A percentile compares a stretch with the other conserved stretches of the same genome.
These are phyloP conservation scores for Pythium brachiatum DNA, from an alignment of 352 stramenopile genomes.

Conservation along the genomic window DNA sequence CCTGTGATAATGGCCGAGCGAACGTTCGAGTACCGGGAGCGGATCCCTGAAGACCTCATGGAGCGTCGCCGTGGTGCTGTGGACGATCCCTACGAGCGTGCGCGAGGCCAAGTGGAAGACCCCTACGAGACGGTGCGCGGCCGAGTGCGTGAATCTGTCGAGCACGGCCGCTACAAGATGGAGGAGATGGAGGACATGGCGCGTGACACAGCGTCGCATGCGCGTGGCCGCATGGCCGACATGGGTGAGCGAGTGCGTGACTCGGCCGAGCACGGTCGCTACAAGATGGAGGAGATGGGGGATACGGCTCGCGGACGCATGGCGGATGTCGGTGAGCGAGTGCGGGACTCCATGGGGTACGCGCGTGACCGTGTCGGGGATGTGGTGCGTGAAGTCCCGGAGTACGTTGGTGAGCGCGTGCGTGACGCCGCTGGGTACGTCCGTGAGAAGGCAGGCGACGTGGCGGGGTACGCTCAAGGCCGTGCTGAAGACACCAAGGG, in stretches of 20 bases:
- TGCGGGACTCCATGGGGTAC: slow-evolving; percentile 23
- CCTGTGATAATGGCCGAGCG: slow-evolving; percentile 11
- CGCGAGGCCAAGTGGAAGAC: slow-evolving; percentile 23
- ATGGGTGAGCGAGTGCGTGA: not conserved
- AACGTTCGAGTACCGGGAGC: slow-evolving; percentile 24
- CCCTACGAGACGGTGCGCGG: slow-evolving; percentile 17
- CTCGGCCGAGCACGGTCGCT: not conserved
- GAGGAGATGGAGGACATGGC: slow-evolving; percentile 6
- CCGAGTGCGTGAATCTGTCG: slow-evolving; percentile 31
- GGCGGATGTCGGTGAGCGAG: slow-evolving; percentile 24
- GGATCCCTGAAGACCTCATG: slow-evolving; percentile 20
- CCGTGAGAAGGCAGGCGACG: slow-evolving; percentile 19
- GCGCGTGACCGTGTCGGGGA: slow-evolving; percentile 27
- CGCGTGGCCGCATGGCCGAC: not conserved
- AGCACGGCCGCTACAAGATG: slow-evolving; percentile 39
- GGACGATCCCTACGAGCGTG: slow-evolving; percentile 22
- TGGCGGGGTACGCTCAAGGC: slow-evolving; percentile 13
- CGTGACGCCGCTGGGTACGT: slow-evolving; percentile 24
- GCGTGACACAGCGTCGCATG: not conserved
- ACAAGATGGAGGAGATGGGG: slow-evolving; percentile 34
- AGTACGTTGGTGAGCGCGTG: slow-evolving; percentile 31
- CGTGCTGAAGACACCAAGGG: not conserved
- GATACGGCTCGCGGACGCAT: slow-evolving; percentile 29
- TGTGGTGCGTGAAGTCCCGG: slow-evolving; percentile 26
- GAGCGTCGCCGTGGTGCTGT: slow-evolving; percentile 9